Base-by-base conservation (phyloP, 805 yeast species). In the Candida boleticola region DNA sequence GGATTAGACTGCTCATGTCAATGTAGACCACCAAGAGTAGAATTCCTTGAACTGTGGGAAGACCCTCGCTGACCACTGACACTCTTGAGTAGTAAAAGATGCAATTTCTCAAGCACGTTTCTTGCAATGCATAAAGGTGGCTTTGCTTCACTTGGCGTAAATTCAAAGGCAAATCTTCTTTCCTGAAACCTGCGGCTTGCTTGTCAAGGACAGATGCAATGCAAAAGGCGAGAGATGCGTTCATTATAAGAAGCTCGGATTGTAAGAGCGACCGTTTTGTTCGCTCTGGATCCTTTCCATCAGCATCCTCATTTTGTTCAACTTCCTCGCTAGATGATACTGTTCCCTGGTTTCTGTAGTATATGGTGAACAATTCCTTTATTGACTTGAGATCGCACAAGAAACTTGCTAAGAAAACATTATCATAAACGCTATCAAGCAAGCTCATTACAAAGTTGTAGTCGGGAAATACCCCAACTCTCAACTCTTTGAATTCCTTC, bases 61-160 rank as follows among this genome's bases (percentile, higher is more conserved):
- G 39, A 9, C 82, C 83, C 45, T 77, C 83, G 48, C 77, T 73
- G 27, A 73, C 52, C 1, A 76, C 62, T 4, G 74, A 58, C 5
- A 79, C 55, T 44, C 77, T 66, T 49, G 77, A 79, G 48, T 73
- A 82, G 52, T 77, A 82, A 51, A 60, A 76, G 19, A 80, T 55
- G 0, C 56, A 40, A n/a, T 19, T 20, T 7, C 54, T 48, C 34
- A 62, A 47, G 20, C 60, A 49, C 5, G 45, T 41, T 9, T 49
- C 39, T 38, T 58, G 60, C 30, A 61, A 41, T 4, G 38, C 37
- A 10, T 41, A 34, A 18, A 18, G 11, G 14, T 6, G 9, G 10
- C 20, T 21, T n/a, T 20, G n/a, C 22, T 19, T 23, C 18, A 29
- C 5, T 27, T 21, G 4, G 18, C 26, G 11, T 30, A 31, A 18